A percentile compares a stretch with the other conserved stretches of the same genome.
phyloP scores from a whole-genome alignment of 2,329 filamentous ascomycete genomes.

The Setomelanomma holmii region DNA sequence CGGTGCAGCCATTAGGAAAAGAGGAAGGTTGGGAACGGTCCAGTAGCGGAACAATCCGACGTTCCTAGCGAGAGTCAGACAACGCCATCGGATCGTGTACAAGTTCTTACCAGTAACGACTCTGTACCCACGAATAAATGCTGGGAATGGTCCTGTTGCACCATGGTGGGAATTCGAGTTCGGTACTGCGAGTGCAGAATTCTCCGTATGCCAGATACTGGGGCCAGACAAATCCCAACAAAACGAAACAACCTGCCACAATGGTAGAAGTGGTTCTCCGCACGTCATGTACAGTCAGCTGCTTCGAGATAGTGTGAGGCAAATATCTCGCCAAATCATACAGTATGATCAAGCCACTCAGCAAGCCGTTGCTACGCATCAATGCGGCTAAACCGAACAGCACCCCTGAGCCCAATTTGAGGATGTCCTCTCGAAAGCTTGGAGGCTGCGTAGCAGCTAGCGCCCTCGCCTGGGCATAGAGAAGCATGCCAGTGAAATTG shows the following conservation, averaged over 20 bases:
- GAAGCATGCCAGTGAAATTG: constrained; percentile 74
- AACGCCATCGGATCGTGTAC: not conserved
- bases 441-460: constrained; percentile 27
- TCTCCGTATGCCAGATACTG: constrained; percentile 76
- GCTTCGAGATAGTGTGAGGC: constrained; percentile 44
- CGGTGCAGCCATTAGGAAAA: constrained; percentile 84
- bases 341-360: constrained; percentile 80
- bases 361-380: constrained; percentile 84
- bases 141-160: constrained; percentile 77
- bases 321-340: constrained; percentile 52
- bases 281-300: constrained; percentile 49
- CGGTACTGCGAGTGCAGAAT: constrained; percentile 56
- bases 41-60: constrained; percentile 90
- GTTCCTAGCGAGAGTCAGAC: constrained; percentile 67
- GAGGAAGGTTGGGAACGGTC: constrained; percentile 82
- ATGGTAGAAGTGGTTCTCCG: constrained; percentile 66
- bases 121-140: constrained; percentile 90
- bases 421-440: constrained; percentile 45
- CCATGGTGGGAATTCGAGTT: constrained; percentile 66
- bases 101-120: constrained; percentile 79
- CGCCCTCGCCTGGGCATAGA: constrained; percentile 64
- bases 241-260: constrained; percentile 72
- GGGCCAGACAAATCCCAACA: constrained; percentile 71
- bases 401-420: constrained; percentile 68
- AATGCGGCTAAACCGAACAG: constrained; percentile 75